phyloP scores from a whole-genome alignment of 345 rosid species.

The Pelargonium nanum region DNA sequence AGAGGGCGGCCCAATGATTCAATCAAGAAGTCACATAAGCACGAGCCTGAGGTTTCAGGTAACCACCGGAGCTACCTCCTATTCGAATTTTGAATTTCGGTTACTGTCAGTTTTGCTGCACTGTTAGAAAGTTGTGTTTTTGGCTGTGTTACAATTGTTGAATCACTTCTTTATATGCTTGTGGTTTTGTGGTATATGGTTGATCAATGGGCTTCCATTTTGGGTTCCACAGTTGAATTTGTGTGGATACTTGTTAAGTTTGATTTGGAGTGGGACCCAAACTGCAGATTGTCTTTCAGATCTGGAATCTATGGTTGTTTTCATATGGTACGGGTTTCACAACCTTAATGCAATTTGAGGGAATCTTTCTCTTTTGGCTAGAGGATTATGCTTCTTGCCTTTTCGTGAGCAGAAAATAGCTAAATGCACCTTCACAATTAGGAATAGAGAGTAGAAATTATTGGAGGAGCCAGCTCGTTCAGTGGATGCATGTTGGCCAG shows the following conservation, averaged over 20 bases:
- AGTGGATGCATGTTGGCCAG: not conserved
- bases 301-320: constrained; percentile 22
- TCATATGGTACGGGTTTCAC: not conserved
- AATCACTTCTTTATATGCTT: not conserved
- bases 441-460: not conserved
- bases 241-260: constrained; percentile 26
- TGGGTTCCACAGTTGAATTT: constrained; percentile 13
- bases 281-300: constrained; percentile 34
- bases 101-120: not conserved
- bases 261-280: constrained; percentile 59
- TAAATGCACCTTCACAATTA: not conserved
- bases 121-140: not conserved
- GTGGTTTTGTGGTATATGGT: not conserved
- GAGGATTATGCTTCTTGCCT: not conserved
- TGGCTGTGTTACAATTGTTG: not conserved
- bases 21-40: constrained; percentile 42
- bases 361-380: not conserved
- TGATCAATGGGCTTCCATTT: constrained; percentile 1
- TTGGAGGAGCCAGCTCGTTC: not conserved
- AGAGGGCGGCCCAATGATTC: constrained; percentile 40
- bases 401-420: not conserved
- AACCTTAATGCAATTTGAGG: not conserved
- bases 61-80: not conserved
- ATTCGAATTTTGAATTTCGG: not conserved
- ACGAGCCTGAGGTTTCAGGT: constrained; percentile 49